A percentile compares a stretch with the other conserved stretches of the same genome.
Evolutionary conservation across 2,329 filamentous ascomycete genomes (phyloP).

Genomic region (Proliferodiscus dingleyae): DNA sequence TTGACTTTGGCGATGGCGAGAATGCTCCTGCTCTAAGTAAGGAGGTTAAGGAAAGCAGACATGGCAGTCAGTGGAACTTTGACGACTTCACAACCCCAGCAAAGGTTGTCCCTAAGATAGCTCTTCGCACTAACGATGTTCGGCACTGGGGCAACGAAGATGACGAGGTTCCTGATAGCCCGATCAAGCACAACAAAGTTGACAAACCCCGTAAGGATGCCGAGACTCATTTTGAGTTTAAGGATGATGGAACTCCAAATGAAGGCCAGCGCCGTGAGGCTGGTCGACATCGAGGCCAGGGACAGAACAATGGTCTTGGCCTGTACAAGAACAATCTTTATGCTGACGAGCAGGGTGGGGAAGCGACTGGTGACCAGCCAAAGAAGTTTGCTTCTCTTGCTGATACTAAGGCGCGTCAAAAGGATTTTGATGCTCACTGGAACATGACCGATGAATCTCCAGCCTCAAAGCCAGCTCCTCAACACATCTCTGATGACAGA

Average conservation of each 20-base stretch:
- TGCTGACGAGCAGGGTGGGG: constrained; percentile 44
- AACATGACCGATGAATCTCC: constrained; percentile 66
- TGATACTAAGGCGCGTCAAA: constrained; percentile 67
- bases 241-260: constrained; percentile 64
- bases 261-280: constrained; percentile 41
- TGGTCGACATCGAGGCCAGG: constrained; percentile 47
- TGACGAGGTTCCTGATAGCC: constrained; percentile 52
- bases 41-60: constrained; percentile 50
- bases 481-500: constrained; percentile 51
- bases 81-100: constrained; percentile 80
- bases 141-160: constrained; percentile 77
- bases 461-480: constrained; percentile 37
- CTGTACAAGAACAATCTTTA: constrained; percentile 77
- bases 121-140: constrained; percentile 59
- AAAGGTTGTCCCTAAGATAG: constrained; percentile 60
- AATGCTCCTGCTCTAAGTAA: constrained; percentile 25
- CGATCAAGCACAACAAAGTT: constrained; percentile 52
- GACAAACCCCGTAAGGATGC: constrained; percentile 72
- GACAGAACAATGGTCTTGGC: constrained; percentile 61
- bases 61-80: constrained; percentile 78
- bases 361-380: constrained; percentile 11
- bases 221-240: constrained; percentile 77
- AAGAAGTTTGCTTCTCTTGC: constrained; percentile 44
- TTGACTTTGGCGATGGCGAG: constrained; percentile 69
- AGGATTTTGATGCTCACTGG: constrained; percentile 77